Base-by-base conservation (phyloP, 2,329 filamentous ascomycete species). In the Salinomyces thailandicus region DNA sequence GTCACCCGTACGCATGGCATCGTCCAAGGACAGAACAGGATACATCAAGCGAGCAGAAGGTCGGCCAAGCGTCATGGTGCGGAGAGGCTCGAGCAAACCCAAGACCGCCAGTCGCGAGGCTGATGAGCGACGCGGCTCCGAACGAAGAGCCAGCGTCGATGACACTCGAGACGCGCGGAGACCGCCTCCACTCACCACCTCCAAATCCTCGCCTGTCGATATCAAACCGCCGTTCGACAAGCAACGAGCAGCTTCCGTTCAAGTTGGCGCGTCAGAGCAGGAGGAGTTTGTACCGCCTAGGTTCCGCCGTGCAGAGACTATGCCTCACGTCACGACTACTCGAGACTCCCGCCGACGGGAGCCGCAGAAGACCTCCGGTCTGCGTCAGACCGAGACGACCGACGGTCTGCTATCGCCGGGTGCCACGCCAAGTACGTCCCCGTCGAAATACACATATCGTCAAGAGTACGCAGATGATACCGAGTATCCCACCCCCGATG, bases 301-400 rank as follows among this genome's bases (percentile, higher is more conserved):
- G 22, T 51, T 66, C 30, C 57, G 51, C 33, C 63, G 65, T 39
- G 55, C 63, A 18, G 57, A 67, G 33, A 68, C 62, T 1, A 65
- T 64, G 64, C 64, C 55, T 15, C 16, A 24, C 35, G 48, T 49
- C 17, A 43, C 41, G 13, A 31, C 40, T 13, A 18, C 30, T 11
- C 34, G 35, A 14, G 33, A 36, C n/a, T 11, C 18, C 5, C 39
- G 39, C 13, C 18, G 36, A 3, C 35, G 33, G 24, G 43, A 44
- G 13, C 45, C 46, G 2, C 35, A 36, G 18, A 53, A 46, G 30
- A 35, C 40, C 18, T 51, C 54, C 9, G 36, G 32, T 5, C 33
- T 49, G 6, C 48, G 55, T 6, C 42, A 47, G 9, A 52, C 53
- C 1, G 53, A 56, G 15, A 43, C 46, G 14, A 41, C 29, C 3